phyloP scores from a whole-genome alignment of 345 rosid genomes.

The Abelmoschus esculentus region DNA sequence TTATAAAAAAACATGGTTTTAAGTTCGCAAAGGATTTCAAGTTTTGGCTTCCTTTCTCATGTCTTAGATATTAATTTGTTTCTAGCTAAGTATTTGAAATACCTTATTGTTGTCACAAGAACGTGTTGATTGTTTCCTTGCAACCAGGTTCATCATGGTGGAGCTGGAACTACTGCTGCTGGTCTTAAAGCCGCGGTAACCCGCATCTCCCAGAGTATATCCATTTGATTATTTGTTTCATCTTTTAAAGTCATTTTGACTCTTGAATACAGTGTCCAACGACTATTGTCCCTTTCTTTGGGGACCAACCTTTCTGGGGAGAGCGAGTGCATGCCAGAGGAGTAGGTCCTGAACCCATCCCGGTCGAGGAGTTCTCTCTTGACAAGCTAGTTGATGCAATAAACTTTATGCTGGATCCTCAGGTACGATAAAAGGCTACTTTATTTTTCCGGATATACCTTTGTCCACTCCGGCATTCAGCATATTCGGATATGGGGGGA shows the following conservation, averaged over 20 bases:
- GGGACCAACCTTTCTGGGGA: conserved; percentile 6
- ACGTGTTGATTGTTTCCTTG: conserved; percentile 1
- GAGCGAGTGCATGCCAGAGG: conserved; percentile 2
- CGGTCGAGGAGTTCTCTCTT: background rate
- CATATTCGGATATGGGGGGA: too few species aligned
- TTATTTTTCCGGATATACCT: too few species aligned
- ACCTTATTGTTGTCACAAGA: background rate
- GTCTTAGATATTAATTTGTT: background rate
- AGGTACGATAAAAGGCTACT: background rate
- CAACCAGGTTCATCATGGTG: background rate
- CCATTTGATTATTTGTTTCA: background rate
- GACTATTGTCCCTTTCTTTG: background rate
- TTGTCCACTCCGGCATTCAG: too few species aligned
- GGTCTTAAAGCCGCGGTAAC: conserved; percentile 3
- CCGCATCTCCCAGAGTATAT: background rate
- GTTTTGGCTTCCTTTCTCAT: background rate
- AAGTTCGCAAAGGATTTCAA: background rate
- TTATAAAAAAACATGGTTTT: background rate
- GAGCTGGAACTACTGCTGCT: conserved; percentile 6
- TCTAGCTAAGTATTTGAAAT: background rate
- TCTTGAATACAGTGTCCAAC: conserved; percentile 39
- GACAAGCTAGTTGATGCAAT: background rate
- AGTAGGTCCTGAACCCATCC: conserved; percentile 1
- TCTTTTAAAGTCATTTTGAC: background rate
- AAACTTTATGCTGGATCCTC: background rate